These are phyloP conservation scores for Ophiobolus disseminans DNA, from an alignment of 2,329 filamentous ascomycete species.

Conservation along the genomic window DNA sequence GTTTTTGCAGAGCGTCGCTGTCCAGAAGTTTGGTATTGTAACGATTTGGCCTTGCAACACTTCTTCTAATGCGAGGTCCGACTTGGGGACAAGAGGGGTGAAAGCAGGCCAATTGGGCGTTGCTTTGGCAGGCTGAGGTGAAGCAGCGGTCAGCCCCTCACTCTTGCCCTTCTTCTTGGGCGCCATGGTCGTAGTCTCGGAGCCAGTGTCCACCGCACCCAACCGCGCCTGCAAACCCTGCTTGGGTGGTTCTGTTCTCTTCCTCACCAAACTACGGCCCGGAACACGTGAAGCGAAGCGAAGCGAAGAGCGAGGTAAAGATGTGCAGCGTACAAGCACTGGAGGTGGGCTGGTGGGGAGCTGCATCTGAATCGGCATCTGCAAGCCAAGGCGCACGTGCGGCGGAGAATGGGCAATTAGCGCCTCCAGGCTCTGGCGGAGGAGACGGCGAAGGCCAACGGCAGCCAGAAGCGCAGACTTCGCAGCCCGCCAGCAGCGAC, in stretches of 20 bases:
- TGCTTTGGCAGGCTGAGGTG: conserved; percentile 9
- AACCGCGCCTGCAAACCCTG: neutral
- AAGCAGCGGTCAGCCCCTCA: conserved; percentile 2
- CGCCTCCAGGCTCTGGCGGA: conserved; percentile 23
- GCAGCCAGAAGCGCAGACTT: conserved; percentile 5
- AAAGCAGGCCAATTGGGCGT: conserved; percentile 74
- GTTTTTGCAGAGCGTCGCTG: conserved; percentile 73
- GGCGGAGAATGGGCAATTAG: conserved; percentile 12
- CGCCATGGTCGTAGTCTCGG: conserved; percentile 26
- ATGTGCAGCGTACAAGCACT: too few species aligned
- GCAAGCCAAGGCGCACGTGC: conserved; percentile 19
- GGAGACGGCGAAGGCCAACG: conserved; percentile 6
- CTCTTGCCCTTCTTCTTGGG: conserved; percentile 39
- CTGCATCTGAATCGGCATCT: too few species aligned
- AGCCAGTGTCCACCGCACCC: too few species aligned
- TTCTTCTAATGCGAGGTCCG: conserved; percentile 67
- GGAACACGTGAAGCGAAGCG: too few species aligned
- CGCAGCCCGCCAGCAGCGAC: neutral
- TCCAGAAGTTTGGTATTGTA: conserved; percentile 76
- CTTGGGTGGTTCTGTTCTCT: too few species aligned
- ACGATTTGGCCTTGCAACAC: conserved; percentile 72
- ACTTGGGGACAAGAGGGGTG: conserved; percentile 70
- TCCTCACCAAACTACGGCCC: too few species aligned
- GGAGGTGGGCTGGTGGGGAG: too few species aligned
- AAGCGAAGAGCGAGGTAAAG: too few species aligned